Evolutionary conservation across 1,284 basidiomycete genomes (phyloP).

Genomic region (Ganoderma boninense): DNA sequence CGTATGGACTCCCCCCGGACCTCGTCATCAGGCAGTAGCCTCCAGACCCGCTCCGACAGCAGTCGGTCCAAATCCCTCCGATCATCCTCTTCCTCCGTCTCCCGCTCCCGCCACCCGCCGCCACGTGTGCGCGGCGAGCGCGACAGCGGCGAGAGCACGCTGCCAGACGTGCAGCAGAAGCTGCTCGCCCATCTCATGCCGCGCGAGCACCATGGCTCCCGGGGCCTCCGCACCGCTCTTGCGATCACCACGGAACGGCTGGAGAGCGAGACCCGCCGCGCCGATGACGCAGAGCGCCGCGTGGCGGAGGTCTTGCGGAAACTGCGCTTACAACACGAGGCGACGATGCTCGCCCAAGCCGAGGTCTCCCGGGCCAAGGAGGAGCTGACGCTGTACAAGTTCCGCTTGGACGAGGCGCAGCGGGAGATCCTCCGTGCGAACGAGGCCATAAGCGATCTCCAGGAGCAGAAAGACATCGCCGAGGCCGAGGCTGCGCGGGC

Average conservation of each 20-base stretch:
- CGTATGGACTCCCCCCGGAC: conserved; percentile 33
- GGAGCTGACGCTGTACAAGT: conserved; percentile 54
- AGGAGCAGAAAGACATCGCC: conserved; percentile 50
- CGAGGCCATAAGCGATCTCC: conserved; percentile 52
- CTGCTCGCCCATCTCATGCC: conserved; percentile 44
- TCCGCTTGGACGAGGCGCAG: conserved; percentile 56
- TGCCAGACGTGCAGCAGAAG: conserved; percentile 31
- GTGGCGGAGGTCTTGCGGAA: conserved; percentile 53
- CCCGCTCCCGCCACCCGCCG: conserved; percentile 19
- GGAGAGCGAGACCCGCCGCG: conserved; percentile 53
- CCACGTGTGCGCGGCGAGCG: conserved; percentile 29
- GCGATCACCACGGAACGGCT: conserved; percentile 50
- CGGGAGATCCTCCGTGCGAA: conserved; percentile 57
- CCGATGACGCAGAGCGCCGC: conserved; percentile 54
- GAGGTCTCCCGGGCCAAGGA: conserved; percentile 50
- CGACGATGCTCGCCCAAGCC: conserved; percentile 50
- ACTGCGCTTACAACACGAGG: conserved; percentile 50
- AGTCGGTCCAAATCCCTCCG: conserved; percentile 31
- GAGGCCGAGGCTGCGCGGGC: conserved; percentile 55
- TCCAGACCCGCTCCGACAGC: conserved; percentile 28
- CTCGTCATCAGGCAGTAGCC: conserved; percentile 32
- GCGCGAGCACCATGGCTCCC: conserved; percentile 48
- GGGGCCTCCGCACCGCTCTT: conserved; percentile 49
- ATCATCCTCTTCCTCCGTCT: conserved; percentile 29
- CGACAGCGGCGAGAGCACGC: conserved; percentile 26